A percentile compares a stretch with the other conserved stretches of the same genome.
These are phyloP conservation scores for Debaryomyces tyrocola DNA, from an alignment of 805 yeast species.

Conservation along the genomic window DNA sequence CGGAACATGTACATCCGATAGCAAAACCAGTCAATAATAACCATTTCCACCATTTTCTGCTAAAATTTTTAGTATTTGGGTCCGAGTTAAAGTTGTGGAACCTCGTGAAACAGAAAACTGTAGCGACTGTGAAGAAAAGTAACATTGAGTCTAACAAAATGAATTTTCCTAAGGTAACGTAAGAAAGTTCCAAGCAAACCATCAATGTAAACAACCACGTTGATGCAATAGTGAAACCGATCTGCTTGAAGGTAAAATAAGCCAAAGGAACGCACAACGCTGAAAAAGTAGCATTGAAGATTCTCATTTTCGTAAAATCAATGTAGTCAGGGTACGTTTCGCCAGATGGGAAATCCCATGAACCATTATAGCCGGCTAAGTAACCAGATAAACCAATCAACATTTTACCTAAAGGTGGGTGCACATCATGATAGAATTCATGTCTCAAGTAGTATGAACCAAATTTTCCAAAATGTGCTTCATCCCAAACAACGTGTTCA, in stretches of 20 bases:
- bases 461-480: constrained; percentile 86
- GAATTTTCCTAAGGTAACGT: constrained; percentile 69
- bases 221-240: constrained; percentile 50
- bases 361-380: constrained; percentile 78
- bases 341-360: constrained; percentile 74
- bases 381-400: constrained; percentile 76
- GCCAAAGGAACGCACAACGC: constrained; percentile 69
- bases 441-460: constrained; percentile 78
- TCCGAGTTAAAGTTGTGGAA: constrained; percentile 61
- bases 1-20: constrained; percentile 89
- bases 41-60: constrained; percentile 94
- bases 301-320: constrained; percentile 65
- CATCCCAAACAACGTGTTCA: constrained; percentile 79
- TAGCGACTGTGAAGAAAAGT: constrained; percentile 74
- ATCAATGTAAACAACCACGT: constrained; percentile 61
- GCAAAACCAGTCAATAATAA: constrained; percentile 76
- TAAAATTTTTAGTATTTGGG: constrained; percentile 43
- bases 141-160: constrained; percentile 77
- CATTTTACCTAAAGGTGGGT: constrained; percentile 85
- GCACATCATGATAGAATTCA: constrained; percentile 83
- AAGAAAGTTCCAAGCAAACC: constrained; percentile 68
- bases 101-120: constrained; percentile 69
- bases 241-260: constrained; percentile 63
- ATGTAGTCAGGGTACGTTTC: constrained; percentile 58
- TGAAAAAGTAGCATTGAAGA: constrained; percentile 69